Evolutionary conservation across 208 protist species (phyloP).

Genomic region (Borovskyia barvae): DNA sequence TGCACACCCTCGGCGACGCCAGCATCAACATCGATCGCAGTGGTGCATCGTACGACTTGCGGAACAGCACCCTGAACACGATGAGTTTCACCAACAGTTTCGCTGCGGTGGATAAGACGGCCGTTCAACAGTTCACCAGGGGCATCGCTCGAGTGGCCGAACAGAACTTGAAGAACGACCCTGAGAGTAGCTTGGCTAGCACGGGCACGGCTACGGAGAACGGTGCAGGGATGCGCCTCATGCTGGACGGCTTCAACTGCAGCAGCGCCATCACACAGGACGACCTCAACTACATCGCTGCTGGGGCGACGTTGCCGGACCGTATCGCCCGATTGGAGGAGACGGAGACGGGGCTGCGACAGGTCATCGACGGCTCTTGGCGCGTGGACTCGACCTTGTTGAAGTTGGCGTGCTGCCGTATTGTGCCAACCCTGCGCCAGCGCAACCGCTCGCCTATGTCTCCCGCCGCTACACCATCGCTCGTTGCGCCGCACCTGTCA

Average conservation of each 20-base stretch:
- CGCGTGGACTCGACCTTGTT: constrained; percentile 55
- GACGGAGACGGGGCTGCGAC: constrained; percentile 54
- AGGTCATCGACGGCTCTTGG: constrained; percentile 64
- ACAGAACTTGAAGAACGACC: constrained; percentile 26
- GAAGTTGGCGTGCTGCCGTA: constrained; percentile 43
- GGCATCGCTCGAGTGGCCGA: constrained; percentile 37
- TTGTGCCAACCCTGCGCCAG: constrained; percentile 73
- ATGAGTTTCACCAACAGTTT: constrained; percentile 81
- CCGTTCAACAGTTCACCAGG: constrained; percentile 53
- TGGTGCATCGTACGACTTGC: constrained; percentile 5
- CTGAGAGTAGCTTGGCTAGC: constrained; percentile 39
- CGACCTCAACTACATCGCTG: constrained; percentile 49
- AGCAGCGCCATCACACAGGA: constrained; percentile 23
- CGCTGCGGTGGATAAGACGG: constrained; percentile 43
- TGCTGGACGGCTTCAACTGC: not conserved
- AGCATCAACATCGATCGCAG: constrained; percentile 20
- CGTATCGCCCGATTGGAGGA: constrained; percentile 54
- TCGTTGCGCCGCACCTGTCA: not conserved
- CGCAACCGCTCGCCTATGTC: constrained; percentile 28
- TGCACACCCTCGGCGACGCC: constrained; percentile 55
- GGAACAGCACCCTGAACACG: constrained; percentile 27
- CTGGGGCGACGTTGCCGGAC: constrained; percentile 31
- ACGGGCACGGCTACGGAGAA: not conserved
- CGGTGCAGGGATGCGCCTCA: not conserved
- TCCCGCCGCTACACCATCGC: not conserved